Evolutionary conservation across 2,329 filamentous ascomycete species (phyloP).

Genomic region (Colletotrichum navitas): DNA sequence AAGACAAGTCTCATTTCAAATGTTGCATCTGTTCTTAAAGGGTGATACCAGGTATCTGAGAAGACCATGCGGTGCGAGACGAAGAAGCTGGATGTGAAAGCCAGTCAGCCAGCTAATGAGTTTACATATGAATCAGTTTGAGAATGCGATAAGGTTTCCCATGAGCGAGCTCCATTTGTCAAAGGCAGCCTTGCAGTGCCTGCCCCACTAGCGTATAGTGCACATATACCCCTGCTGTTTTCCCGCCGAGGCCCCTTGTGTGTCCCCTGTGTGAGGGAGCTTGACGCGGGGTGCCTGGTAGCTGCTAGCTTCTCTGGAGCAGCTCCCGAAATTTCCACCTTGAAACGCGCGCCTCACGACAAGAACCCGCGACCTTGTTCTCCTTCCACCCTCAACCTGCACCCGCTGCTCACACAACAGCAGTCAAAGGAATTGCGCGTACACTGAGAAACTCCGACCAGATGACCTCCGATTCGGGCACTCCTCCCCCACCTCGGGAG

Average conservation of each 20-base stretch:
- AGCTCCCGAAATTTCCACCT: conserved; percentile 34
- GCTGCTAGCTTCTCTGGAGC: conserved; percentile 22
- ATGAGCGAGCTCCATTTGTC: conserved; percentile 7
- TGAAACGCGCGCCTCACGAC: conserved; percentile 26
- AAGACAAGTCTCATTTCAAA: conserved; percentile 42
- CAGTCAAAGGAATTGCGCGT: neutral
- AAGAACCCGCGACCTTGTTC: conserved; percentile 6
- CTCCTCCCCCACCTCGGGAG: conserved; percentile 58
- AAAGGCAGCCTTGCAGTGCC: conserved; percentile 5
- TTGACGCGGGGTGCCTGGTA: conserved; percentile 34
- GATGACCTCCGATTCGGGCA: conserved; percentile 54
- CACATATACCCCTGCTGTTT: conserved; percentile 24
- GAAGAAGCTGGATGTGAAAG: neutral
- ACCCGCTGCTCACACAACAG: conserved; percentile 22
- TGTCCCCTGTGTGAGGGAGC: conserved; percentile 28
- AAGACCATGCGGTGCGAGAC: neutral
- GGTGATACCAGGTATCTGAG: neutral
- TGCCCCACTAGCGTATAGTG: conserved; percentile 15
- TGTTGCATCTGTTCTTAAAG: neutral
- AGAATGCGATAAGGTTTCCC: neutral
- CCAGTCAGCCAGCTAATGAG: neutral
- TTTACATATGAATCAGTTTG: neutral
- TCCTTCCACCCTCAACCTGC: conserved; percentile 1
- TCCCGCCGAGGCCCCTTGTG: conserved; percentile 21
- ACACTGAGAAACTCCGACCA: neutral